phyloP scores from a whole-genome alignment of 208 protist genomes.

The Leishmania turanica region DNA sequence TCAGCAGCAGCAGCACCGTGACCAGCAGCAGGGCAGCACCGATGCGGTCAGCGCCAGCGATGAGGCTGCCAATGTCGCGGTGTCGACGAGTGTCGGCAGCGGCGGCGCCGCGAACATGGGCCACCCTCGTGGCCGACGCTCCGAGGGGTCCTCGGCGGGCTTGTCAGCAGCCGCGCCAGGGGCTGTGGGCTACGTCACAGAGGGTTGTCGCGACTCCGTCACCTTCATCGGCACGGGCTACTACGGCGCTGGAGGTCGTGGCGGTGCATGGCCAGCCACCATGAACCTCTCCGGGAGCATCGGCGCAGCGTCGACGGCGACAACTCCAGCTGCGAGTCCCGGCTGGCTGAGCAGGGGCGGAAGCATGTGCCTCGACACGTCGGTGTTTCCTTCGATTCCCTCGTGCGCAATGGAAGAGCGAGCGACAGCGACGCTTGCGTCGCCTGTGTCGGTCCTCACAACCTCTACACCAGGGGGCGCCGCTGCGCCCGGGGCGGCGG shows the following conservation, averaged over 20 bases:
- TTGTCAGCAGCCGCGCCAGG: background rate
- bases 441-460: conserved; percentile 5
- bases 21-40: conserved; percentile 3
- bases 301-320: background rate
- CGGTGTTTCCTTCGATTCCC: conserved; percentile 9
- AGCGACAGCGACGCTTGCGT: background rate
- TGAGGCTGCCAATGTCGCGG: background rate
- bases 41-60: background rate
- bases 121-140: background rate
- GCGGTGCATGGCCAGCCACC: conserved; percentile 3
- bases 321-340: conserved; percentile 1
- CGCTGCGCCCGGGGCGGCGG: background rate
- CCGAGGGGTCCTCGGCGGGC: conserved; percentile 3
- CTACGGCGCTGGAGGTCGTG: conserved; percentile 4
- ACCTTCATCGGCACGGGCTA: conserved; percentile 29
- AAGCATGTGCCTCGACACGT: conserved; percentile 2
- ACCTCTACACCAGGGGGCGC: conserved; percentile 1
- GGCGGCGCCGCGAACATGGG: background rate
- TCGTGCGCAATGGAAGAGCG: conserved; percentile 23
- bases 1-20: conserved; percentile 8
- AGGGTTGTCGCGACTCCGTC: conserved; percentile 7
- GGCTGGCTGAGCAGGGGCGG: background rate
- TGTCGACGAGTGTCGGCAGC: background rate
- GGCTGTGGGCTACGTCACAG: background rate
- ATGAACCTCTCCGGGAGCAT: conserved; percentile 1